A percentile compares a stretch with the other conserved stretches of the same genome.
Evolutionary conservation across 2,329 filamentous ascomycete genomes (phyloP).

Genomic region (Ophiostoma tasmaniense): DNA sequence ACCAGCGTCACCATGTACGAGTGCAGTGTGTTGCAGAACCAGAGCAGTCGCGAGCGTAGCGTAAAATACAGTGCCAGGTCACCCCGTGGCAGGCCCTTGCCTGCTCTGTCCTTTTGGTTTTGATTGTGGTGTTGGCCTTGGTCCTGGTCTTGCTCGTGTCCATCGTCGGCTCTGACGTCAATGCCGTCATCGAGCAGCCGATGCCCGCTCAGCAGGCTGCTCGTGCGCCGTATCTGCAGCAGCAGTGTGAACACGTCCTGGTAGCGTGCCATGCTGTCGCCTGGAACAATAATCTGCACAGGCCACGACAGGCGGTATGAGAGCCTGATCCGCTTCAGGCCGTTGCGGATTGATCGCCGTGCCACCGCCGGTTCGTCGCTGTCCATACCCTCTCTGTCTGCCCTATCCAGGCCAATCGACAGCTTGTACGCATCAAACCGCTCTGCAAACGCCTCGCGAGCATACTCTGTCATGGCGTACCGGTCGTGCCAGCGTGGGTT

Average conservation of each 20-base stretch:
- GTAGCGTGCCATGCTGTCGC: constrained; percentile 56
- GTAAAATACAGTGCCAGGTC: constrained; percentile 46
- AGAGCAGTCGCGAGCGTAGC: constrained; percentile 61
- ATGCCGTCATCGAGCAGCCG: constrained; percentile 34
- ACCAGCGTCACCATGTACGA: constrained; percentile 70
- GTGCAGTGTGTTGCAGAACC: constrained; percentile 68
- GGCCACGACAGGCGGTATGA: constrained; percentile 61
- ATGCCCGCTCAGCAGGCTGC: constrained; percentile 53
- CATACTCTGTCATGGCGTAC: constrained; percentile 69
- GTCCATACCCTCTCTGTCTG: background rate
- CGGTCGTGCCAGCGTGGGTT: constrained; percentile 65
- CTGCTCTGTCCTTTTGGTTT: background rate
- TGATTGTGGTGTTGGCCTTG: no score
- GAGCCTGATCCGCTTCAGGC: constrained; percentile 55
- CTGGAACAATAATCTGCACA: constrained; percentile 63
- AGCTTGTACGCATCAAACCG: constrained; percentile 38
- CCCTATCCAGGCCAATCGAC: constrained; percentile 5
- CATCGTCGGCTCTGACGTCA: constrained; percentile 21
- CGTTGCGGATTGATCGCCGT: constrained; percentile 50
- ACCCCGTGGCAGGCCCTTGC: constrained; percentile 21
- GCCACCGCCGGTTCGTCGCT: constrained; percentile 35
- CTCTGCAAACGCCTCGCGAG: constrained; percentile 60
- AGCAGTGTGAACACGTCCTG: constrained; percentile 66
- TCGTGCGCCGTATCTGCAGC: constrained; percentile 66
- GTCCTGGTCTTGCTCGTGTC: constrained; percentile 15